phyloP scores from a whole-genome alignment of 257 asterid genomes.

The Verbascum thapsus region DNA sequence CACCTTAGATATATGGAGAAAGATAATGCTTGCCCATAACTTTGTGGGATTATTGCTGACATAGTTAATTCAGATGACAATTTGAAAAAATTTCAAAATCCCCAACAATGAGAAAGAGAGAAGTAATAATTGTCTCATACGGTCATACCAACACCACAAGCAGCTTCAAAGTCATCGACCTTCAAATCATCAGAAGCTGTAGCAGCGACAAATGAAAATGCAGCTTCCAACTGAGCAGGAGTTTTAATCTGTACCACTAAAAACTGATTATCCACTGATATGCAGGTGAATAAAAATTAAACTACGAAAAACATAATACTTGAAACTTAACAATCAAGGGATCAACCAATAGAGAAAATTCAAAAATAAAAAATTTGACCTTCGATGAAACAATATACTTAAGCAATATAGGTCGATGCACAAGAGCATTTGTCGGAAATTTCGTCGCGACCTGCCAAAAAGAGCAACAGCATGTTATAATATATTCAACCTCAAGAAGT shows the following conservation, averaged over 20 bases:
- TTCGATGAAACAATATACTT: constrained; percentile 60
- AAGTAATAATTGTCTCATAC: constrained; percentile 40
- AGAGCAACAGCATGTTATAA: constrained; percentile 1
- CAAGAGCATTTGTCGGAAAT: constrained; percentile 80
- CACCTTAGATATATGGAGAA: neutral
- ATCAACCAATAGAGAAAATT: neutral
- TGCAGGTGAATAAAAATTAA: neutral
- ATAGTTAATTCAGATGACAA: no score
- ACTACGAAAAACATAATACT: constrained; percentile 1
- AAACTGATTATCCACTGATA: constrained; percentile 11
- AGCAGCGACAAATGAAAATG: constrained; percentile 57
- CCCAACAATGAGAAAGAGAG: no score
- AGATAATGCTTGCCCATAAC: no score
- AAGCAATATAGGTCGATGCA: constrained; percentile 75
- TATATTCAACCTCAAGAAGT: neutral
- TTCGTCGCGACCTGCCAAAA: constrained; percentile 78
- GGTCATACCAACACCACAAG: constrained; percentile 93
- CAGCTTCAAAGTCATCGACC: constrained; percentile 64
- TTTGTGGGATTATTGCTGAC: no score
- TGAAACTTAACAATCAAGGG: neutral
- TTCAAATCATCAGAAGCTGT: constrained; percentile 57
- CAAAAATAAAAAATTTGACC: constrained; percentile 43
- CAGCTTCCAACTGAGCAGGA: constrained; percentile 86
- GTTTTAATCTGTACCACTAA: constrained; percentile 55
- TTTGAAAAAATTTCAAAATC: no score